Base-by-base conservation (phyloP, 345 rosid genomes). In the Citrus cavaleriei region DNA sequence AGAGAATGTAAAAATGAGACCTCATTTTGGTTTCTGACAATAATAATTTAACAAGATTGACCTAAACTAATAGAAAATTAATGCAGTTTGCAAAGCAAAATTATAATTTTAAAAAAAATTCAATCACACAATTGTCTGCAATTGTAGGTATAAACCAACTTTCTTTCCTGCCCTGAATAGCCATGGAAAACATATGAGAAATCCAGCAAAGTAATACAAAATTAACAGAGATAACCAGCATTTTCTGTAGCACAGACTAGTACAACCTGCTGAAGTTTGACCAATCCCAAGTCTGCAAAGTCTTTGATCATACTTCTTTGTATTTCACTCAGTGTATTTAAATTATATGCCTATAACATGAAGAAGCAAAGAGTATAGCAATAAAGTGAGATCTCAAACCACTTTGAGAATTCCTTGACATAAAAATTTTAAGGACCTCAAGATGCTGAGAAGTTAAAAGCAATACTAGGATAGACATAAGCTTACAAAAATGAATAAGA, bases 291-390 rank as follows among this genome's bases (percentile, higher is more conserved):
- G 38, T 35, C 38, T 35, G 38, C 38, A 82, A 95, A 93, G 85
- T 93, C 99, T 87, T 90, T 95, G 76, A 93, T 87, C 68, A 88
- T 87, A 77, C 37, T 81, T 78, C 73, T 83, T 75, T 95, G 97
- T 77, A 85, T 79, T 61, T 95, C 99, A n/a, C 88, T 88, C 86
- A 95, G 83, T 24, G 96, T 89, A 83, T 89, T 90, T 77, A 87
- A 84, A 84, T 27, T 27, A 27, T 27, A 27, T 58, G 98, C 98
- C 99, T 93, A 78, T 22, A 28, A 76, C 69, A 82, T 70, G 73
- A 64, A 75, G 16, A 72, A 70, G 32, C 32, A 30, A 30, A 30
- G 3, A 30, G 32, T 30, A 30, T 30, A 30, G 32, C 32, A 30
- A 30, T 30, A 30, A 30, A 30, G 32, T 30, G 32, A 30, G 32